These are phyloP conservation scores for Cyclotella atomus DNA, from an alignment of 108 stramenopile genomes.

Conservation along the genomic window DNA sequence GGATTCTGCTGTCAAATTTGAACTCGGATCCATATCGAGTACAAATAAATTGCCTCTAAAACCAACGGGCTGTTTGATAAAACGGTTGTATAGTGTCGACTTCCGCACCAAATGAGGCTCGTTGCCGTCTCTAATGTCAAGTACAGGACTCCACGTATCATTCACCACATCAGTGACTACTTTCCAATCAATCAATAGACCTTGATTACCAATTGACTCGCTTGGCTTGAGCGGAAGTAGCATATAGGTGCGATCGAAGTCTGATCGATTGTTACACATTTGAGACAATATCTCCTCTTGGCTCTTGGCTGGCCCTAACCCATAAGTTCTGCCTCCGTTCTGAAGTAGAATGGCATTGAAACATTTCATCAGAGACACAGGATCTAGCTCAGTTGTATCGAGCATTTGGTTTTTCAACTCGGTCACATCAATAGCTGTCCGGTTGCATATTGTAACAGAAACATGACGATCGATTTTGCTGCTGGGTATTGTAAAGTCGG, in stretches of 20 bases:
- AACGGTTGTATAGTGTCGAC: slow-evolving; percentile 30
- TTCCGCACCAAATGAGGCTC: background rate
- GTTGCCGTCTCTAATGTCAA: background rate
- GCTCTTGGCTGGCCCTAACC: background rate
- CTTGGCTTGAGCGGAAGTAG: slow-evolving; percentile 23
- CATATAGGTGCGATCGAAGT: slow-evolving; percentile 18
- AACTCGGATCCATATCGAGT: slow-evolving; percentile 1
- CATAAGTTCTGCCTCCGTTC: slow-evolving; percentile 19
- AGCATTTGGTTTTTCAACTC: slow-evolving; percentile 20
- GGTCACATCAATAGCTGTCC: slow-evolving; percentile 4
- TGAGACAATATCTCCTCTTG: background rate
- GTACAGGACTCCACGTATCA: background rate
- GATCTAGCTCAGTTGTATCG: slow-evolving; percentile 3
- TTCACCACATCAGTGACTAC: slow-evolving; percentile 19
- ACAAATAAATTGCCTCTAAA: slow-evolving; percentile 23
- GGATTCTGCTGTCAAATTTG: background rate
- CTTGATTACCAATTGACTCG: background rate
- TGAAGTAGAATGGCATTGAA: slow-evolving; percentile 35
- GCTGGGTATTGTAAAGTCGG: slow-evolving; percentile 1
- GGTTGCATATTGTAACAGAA: slow-evolving; percentile 5
- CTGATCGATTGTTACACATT: background rate
- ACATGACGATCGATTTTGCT: background rate
- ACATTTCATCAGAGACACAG: slow-evolving; percentile 21
- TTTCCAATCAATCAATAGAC: slow-evolving; percentile 28
- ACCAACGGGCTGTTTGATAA: slow-evolving; percentile 29